Conservation (phyloP, 2,329 filamentous ascomycete species). For the Colletotrichum lini region DNA sequence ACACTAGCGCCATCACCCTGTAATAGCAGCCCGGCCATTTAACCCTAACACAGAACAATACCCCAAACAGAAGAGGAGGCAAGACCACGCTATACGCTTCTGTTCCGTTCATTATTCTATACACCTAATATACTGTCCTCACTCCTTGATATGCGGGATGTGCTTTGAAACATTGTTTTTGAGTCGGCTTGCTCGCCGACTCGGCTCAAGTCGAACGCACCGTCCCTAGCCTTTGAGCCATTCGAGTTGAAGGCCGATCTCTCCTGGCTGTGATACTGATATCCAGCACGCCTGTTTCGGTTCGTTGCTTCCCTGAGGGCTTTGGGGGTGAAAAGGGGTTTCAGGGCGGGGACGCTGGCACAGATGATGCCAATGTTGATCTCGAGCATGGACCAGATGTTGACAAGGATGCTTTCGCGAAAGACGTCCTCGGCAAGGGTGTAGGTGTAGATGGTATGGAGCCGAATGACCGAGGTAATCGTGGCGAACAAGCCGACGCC, state of each 20-base stretch:
- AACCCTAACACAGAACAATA: too few relatives aligned
- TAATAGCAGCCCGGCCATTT: too few relatives aligned
- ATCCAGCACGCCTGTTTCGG: conserved; percentile 2
- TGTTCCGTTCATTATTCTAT: neutral
- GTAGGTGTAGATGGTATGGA: conserved; percentile 57
- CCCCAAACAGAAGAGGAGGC: too few relatives aligned
- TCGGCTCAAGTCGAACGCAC: neutral
- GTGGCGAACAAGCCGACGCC: conserved; percentile 55
- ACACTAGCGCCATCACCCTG: too few relatives aligned
- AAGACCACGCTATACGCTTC: neutral
- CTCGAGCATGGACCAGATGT: conserved; percentile 64
- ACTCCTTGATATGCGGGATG: conserved; percentile 4
- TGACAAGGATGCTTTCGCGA: conserved; percentile 52
- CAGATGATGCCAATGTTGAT: conserved; percentile 65
- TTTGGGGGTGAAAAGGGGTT: conserved; percentile 59
- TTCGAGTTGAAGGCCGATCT: neutral
- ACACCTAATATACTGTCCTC: conserved; percentile 28
- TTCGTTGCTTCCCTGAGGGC: conserved; percentile 25
- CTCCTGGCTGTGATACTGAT: conserved; percentile 22
- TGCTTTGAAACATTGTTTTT: neutral
- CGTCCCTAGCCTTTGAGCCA: neutral
- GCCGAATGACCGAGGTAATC: conserved; percentile 55
- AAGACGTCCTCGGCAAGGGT: conserved; percentile 55
- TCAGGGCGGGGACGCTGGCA: conserved; percentile 64
- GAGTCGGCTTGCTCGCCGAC: conserved; percentile 4